These are phyloP conservation scores for Melaleuca quinquenervia DNA, from an alignment of 345 rosid species.

Conservation along the genomic window DNA sequence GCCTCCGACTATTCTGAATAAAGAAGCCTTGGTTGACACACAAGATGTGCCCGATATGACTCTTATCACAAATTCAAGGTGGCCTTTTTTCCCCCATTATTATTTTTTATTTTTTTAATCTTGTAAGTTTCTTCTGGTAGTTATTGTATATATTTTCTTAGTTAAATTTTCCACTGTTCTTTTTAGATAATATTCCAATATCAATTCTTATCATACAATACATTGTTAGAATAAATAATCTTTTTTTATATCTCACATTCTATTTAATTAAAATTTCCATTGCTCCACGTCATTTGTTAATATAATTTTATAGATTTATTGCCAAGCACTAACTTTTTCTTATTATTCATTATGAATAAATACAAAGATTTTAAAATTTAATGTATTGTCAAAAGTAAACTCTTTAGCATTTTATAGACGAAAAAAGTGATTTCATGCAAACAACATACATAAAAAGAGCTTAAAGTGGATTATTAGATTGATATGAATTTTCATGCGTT, in stretches of 20 bases:
- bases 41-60: background rate
- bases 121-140: background rate
- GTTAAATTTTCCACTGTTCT: background rate
- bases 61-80: background rate
- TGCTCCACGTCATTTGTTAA: background rate
- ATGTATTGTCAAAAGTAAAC: background rate
- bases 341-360: background rate
- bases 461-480: background rate
- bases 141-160: background rate
- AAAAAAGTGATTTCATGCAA: background rate
- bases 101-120: background rate
- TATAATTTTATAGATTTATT: background rate
- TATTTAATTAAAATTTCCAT: background rate
- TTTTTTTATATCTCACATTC: background rate
- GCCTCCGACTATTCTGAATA: background rate
- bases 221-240: background rate
- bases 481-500: background rate
- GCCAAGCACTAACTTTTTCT: background rate
- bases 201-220: background rate
- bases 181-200: background rate
- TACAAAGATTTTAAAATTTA: background rate
- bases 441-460: background rate
- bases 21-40: accelerated
- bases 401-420: background rate
- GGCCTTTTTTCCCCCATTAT: accelerated